These are phyloP conservation scores for Candida pseudoglaebosa DNA, from an alignment of 805 yeast genomes.

Conservation along the genomic window DNA sequence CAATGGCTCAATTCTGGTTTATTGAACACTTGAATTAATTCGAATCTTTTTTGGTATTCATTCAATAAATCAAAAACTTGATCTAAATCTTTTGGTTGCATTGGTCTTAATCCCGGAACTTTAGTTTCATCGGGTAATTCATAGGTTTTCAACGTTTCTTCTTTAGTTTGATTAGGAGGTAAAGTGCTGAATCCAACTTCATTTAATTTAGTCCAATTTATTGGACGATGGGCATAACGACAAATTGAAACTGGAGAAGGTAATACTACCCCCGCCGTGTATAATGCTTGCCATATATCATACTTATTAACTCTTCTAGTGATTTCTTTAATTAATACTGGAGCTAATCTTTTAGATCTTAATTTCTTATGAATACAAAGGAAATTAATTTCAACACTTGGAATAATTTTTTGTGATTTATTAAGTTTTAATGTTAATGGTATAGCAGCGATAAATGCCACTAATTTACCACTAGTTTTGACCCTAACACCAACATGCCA, in stretches of 20 bases:
- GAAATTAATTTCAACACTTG: conserved; percentile 87
- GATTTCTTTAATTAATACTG: conserved; percentile 88
- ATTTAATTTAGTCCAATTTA: conserved; percentile 84
- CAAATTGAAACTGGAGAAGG: conserved; percentile 91
- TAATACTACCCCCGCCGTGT: conserved; percentile 86
- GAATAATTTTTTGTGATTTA: conserved; percentile 39
- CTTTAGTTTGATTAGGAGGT: conserved; percentile 65
- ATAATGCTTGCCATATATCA: conserved; percentile 92
- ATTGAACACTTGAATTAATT: conserved; percentile 63
- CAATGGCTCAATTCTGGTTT: conserved; percentile 77
- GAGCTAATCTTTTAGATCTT: conserved; percentile 90
- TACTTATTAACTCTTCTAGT: conserved; percentile 85
- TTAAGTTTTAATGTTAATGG: conserved; percentile 70
- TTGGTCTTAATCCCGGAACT: conserved; percentile 52
- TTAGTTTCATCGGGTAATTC: conserved; percentile 51
- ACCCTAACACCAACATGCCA: conserved; percentile 96
- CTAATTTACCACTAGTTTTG: conserved; percentile 65
- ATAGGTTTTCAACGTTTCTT: conserved; percentile 60
- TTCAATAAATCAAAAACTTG: conserved; percentile 57
- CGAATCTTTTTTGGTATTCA: conserved; percentile 65
- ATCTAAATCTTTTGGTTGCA: conserved; percentile 59
- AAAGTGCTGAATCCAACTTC: conserved; percentile 87
- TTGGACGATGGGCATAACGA: conserved; percentile 89
- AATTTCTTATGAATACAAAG: conserved; percentile 91
- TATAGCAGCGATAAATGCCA: conserved; percentile 89